These are phyloP conservation scores for Rhizopogon roseolus DNA, from an alignment of 768 basidiomycete genomes.

Conservation along the genomic window DNA sequence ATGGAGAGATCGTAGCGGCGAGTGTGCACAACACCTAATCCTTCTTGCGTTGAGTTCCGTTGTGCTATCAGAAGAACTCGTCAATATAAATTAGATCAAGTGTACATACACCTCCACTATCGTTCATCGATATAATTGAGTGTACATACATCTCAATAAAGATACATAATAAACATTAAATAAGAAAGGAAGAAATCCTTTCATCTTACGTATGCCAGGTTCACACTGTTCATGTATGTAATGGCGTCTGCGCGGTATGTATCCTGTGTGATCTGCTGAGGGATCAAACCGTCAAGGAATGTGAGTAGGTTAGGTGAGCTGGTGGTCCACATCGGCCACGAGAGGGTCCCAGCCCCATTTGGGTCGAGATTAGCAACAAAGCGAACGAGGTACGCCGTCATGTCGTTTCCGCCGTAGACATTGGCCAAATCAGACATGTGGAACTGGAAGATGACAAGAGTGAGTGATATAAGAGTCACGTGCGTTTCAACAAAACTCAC, in stretches of 20 bases:
- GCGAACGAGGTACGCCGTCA: conserved; percentile 16
- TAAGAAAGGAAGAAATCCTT: too few species aligned
- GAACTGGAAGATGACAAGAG: not conserved
- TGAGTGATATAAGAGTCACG: not conserved
- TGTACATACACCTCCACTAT: too few species aligned
- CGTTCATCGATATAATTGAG: too few species aligned
- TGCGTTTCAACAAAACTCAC: not conserved
- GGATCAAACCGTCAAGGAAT: conserved; percentile 13
- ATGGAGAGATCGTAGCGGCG: too few species aligned
- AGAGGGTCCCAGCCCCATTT: conserved; percentile 8
- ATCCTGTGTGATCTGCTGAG: conserved; percentile 13
- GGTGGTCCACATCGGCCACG: conserved; percentile 18
- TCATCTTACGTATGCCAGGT: conserved; percentile 7
- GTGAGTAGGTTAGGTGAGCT: conserved; percentile 13
- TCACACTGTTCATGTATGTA: conserved; percentile 3
- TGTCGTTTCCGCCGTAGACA: conserved; percentile 2
- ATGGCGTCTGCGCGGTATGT: conserved; percentile 16
- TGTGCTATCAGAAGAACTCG: too few species aligned
- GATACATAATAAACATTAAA: too few species aligned
- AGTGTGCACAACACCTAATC: too few species aligned
- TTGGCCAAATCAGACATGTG: conserved; percentile 3
- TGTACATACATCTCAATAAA: too few species aligned
- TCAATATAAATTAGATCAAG: too few species aligned
- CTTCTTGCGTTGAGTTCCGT: too few species aligned
- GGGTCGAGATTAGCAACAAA: conserved; percentile 21